A percentile compares a stretch with the other conserved stretches of the same genome.
phyloP scores from a whole-genome alignment of 1,284 basidiomycete genomes.

The Apiotrichum laibachii region DNA sequence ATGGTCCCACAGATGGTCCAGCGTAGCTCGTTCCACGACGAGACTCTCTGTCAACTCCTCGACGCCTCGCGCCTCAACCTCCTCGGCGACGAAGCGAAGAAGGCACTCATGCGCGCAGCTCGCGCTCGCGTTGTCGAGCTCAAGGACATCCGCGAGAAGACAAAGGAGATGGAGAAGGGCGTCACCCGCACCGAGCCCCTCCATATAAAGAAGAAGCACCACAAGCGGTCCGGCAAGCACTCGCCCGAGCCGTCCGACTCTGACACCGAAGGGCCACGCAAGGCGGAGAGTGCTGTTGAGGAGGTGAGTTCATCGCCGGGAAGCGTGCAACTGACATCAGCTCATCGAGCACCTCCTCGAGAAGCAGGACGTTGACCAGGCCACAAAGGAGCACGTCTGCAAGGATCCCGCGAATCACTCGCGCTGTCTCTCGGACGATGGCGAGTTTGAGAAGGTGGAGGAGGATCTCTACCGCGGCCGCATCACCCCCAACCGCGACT shows the following conservation, averaged over 20 bases:
- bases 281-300: background rate
- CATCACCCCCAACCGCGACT: background rate
- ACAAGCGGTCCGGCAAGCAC: background rate
- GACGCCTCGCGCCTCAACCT: conserved; percentile 44
- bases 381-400: conserved; percentile 3
- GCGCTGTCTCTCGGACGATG: background rate
- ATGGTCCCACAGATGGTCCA: conserved; percentile 2
- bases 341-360: background rate
- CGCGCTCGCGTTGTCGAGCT: conserved; percentile 47
- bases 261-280: background rate
- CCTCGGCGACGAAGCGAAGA: conserved; percentile 48
- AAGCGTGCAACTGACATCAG: background rate
- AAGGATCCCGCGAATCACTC: conserved; percentile 1
- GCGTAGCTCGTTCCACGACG: conserved; percentile 46
- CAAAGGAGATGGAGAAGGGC: conserved; percentile 1
- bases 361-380: conserved; percentile 3
- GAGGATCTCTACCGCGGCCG: conserved; percentile 1
- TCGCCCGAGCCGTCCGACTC: background rate
- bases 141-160: conserved; percentile 24
- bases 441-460: conserved; percentile 1
- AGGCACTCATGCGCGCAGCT: conserved; percentile 46
- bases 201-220: conserved; percentile 11
- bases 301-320: background rate
- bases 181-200: conserved; percentile 10
- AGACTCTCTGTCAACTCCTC: conserved; percentile 48